A percentile compares a stretch with the other conserved stretches of the same genome.
phyloP scores from a whole-genome alignment of 1,139 yeast species.

The Meyerozyma smithsonii region DNA sequence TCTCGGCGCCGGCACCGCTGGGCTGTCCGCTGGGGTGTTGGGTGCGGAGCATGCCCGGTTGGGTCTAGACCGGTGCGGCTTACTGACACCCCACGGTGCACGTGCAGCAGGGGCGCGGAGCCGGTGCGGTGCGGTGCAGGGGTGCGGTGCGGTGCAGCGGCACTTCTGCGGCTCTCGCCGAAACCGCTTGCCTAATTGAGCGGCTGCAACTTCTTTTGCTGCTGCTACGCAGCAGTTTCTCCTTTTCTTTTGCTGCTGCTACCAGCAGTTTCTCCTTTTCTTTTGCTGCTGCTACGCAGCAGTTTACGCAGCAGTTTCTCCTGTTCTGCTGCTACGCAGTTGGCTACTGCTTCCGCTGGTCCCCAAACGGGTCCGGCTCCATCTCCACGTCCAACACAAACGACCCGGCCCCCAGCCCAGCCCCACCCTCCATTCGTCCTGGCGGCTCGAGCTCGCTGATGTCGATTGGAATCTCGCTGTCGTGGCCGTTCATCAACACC shows the following conservation, averaged over 20 bases:
- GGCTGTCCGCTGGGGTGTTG: not conserved
- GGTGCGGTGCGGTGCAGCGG: no score
- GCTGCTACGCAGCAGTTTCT: no score
- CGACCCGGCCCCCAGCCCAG: slow-evolving; percentile 19
- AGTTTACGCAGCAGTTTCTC: no score
- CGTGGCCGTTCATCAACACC: slow-evolving; percentile 2
- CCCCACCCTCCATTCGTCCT: slow-evolving; percentile 4
- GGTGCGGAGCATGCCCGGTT: slow-evolving; percentile 1
- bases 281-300: no score
- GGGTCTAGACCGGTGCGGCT: slow-evolving; percentile 3
- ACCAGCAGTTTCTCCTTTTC: no score
- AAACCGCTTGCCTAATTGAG: not conserved
- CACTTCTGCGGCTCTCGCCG: no score
- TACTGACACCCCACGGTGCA: not conserved
- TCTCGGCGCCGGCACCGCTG: no score
- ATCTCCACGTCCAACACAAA: slow-evolving; percentile 35
- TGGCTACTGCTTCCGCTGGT: no score
- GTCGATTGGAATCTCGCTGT: slow-evolving; percentile 1
- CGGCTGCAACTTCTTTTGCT: slow-evolving; percentile 1
- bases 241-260: no score
- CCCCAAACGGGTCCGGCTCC: slow-evolving; percentile 12
- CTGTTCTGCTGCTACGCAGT: no score
- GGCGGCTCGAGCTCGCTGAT: not conserved
- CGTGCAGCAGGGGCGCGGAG: not conserved
- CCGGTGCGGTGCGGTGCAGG: not conserved